A percentile compares a stretch with the other conserved stretches of the same genome.
Evolutionary conservation across 352 stramenopile genomes (phyloP).

Genomic region (Peronospora farinosa): DNA sequence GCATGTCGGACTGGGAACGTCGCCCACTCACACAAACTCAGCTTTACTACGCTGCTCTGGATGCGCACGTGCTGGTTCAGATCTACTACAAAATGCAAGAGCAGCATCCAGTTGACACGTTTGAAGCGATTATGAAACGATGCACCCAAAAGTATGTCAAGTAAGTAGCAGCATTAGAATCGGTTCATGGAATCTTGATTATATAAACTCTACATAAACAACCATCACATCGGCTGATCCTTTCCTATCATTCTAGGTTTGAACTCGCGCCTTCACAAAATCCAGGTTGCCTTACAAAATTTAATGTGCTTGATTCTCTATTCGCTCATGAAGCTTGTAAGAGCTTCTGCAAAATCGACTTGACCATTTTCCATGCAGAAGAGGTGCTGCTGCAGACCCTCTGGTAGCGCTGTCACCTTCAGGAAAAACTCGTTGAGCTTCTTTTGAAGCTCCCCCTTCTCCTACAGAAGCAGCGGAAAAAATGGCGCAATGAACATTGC

Average conservation of each 20-base stretch:
- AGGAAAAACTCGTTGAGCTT: slow-evolving; percentile 75
- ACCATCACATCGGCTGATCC: no score
- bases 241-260: no score
- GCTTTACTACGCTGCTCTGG: slow-evolving; percentile 63
- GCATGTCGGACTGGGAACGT: slow-evolving; percentile 75
- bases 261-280: no score
- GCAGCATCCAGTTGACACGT: slow-evolving; percentile 21
- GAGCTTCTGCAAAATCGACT: slow-evolving; percentile 67
- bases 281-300: no score
- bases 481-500: not conserved
- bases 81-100: slow-evolving; percentile 56
- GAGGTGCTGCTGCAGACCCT: slow-evolving; percentile 62
- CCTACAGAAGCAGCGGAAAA: slow-evolving; percentile 24
- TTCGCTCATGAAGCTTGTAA: slow-evolving; percentile 70
- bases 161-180: slow-evolving; percentile 10
- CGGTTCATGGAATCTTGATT: not conserved
- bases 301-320: slow-evolving; percentile 16
- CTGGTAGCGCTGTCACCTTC: slow-evolving; percentile 59
- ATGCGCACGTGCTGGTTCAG: slow-evolving; percentile 58
- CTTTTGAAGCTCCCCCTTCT: slow-evolving; percentile 77
- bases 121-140: slow-evolving; percentile 25
- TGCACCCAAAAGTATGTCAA: slow-evolving; percentile 42
- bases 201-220: not conserved
- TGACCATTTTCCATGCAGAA: slow-evolving; percentile 41
- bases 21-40: slow-evolving; percentile 60